phyloP scores from a whole-genome alignment of 1,284 basidiomycete species.

The Wolfiporia cocos region DNA sequence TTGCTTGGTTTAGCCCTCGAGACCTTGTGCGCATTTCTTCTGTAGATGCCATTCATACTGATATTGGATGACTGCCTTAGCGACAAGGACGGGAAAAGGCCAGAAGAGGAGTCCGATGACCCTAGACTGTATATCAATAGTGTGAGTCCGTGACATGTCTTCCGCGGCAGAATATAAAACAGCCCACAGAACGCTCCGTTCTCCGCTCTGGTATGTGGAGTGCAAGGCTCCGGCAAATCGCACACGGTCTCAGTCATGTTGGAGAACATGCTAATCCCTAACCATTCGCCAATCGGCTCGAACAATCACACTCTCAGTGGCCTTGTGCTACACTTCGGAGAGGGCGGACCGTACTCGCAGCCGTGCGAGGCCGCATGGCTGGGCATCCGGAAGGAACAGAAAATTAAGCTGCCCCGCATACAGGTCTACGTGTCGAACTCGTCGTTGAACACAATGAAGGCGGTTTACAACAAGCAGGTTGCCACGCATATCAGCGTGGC shows the following conservation, averaged over 20 bases:
- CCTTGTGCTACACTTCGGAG: conserved; percentile 63
- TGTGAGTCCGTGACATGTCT: conserved; percentile 21
- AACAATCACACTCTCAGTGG: conserved; percentile 50
- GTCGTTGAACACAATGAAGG: conserved; percentile 16
- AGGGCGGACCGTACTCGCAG: conserved; percentile 47
- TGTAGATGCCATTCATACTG: background rate
- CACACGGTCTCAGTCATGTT: conserved; percentile 62
- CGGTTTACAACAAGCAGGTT: conserved; percentile 24
- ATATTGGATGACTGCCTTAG: background rate
- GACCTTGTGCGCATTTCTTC: conserved; percentile 33
- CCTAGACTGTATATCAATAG: conserved; percentile 56
- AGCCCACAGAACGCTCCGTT: conserved; percentile 28
- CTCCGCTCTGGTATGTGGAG: conserved; percentile 28
- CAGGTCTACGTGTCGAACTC: conserved; percentile 50
- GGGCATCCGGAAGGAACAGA: conserved; percentile 31
- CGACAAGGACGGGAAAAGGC: background rate
- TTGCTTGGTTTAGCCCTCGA: conserved; percentile 43
- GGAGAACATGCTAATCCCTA: conserved; percentile 59
- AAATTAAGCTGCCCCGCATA: conserved; percentile 41
- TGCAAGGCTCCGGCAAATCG: conserved; percentile 60
- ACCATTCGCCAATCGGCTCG: conserved; percentile 39
- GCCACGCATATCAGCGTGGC: conserved; percentile 22
- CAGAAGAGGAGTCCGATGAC: conserved; percentile 26
- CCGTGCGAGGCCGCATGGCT: conserved; percentile 66
- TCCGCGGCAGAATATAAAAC: background rate